These are phyloP conservation scores for Trichoderma reesei DNA, from an alignment of 495 filamentous ascomycete genomes.

Conservation along the genomic window DNA sequence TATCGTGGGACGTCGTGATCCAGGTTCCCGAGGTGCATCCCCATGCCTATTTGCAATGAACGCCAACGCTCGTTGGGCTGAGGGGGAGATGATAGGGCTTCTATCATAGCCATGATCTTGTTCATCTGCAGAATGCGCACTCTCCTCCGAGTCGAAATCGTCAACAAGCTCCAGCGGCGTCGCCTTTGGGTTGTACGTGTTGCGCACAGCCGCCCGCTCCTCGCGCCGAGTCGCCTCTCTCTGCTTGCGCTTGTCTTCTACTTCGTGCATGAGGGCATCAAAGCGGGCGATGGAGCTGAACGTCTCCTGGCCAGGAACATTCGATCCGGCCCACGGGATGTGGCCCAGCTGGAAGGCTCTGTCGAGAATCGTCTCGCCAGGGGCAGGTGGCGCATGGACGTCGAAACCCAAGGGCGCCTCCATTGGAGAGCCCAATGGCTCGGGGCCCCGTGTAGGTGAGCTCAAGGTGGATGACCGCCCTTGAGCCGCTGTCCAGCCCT, in stretches of 20 bases:
- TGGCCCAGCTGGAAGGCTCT: conserved; percentile 47
- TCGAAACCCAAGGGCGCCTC: conserved; percentile 24
- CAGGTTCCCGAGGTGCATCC: conserved; percentile 9
- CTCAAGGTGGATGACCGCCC: conserved; percentile 43
- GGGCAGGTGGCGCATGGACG: conserved; percentile 31
- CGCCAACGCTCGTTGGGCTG: conserved; percentile 36
- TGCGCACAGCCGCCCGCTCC: conserved; percentile 27
- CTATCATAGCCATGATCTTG: conserved; percentile 16
- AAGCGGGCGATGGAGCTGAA: conserved; percentile 48
- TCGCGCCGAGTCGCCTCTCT: conserved; percentile 26
- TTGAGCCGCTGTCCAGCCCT: conserved; percentile 47
- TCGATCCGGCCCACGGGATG: conserved; percentile 40
- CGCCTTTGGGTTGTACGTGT: not conserved
- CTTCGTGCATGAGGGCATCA: conserved; percentile 47
- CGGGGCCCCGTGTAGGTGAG: conserved; percentile 34
- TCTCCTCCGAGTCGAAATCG: conserved; percentile 34
- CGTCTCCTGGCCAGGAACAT: conserved; percentile 41
- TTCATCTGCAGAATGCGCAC: conserved; percentile 23
- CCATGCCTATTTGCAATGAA: conserved; percentile 38
- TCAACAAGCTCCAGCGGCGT: conserved; percentile 23
- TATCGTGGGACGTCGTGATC: conserved; percentile 13
- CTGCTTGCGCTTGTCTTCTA: conserved; percentile 36
- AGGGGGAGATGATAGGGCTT: conserved; percentile 27
- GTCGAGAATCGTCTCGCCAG: conserved; percentile 49
- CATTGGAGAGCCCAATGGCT: conserved; percentile 33